Conservation (phyloP, 805 yeast genomes). For the Candida railenensis region DNA sequence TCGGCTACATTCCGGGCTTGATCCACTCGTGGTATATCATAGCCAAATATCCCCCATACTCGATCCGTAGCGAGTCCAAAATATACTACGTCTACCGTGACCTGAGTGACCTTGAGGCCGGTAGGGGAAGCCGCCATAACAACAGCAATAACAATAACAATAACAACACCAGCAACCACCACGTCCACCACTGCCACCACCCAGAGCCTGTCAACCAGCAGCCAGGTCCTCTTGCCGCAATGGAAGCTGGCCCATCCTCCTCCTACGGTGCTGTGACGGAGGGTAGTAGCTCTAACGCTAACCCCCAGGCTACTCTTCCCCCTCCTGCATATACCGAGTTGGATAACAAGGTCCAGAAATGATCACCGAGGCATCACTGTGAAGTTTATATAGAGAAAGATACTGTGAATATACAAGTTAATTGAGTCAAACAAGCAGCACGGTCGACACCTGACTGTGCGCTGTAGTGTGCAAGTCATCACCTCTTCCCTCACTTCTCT, state of each 20-base stretch:
- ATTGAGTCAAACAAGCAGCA: no score
- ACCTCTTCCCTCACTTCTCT: no score
- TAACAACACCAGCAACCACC: conserved; percentile 7
- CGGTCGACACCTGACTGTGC: no score
- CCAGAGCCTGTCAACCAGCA: conserved; percentile 9
- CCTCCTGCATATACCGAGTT: conserved; percentile 36
- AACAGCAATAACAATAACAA: conserved; percentile 13
- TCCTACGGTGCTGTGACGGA: conserved; percentile 30
- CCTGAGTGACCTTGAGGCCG: conserved; percentile 31
- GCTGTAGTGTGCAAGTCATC: no score
- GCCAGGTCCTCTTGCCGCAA: conserved; percentile 4
- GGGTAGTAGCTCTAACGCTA: conserved; percentile 9
- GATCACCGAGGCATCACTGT: not conserved
- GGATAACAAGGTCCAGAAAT: conserved; percentile 9
- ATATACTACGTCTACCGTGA: conserved; percentile 33
- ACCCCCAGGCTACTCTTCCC: conserved; percentile 8
- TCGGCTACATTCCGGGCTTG: conserved; percentile 53
- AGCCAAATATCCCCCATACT: conserved; percentile 45
- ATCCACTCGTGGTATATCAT: conserved; percentile 51
- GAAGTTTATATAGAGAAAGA: not conserved
- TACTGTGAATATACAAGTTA: not conserved
- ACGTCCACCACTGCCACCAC: conserved; percentile 8
- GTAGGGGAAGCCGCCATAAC: conserved; percentile 18
- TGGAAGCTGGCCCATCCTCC: conserved; percentile 8
- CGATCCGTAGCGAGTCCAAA: conserved; percentile 20